These are phyloP conservation scores for Lactarius psammicola DNA, from an alignment of 768 basidiomycete genomes.

Conservation along the genomic window DNA sequence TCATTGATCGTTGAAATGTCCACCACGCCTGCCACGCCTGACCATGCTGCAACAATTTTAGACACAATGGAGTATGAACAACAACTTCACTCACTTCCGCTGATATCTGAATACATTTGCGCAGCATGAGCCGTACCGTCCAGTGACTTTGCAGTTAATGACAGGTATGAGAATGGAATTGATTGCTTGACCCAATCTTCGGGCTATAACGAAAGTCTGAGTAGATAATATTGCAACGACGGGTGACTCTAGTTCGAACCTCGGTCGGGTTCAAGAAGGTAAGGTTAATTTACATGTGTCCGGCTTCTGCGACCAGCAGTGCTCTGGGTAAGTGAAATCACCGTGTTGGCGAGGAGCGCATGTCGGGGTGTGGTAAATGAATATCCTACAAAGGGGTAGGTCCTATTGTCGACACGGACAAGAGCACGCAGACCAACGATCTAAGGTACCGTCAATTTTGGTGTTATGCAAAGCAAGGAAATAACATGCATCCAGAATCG, in stretches of 20 bases:
- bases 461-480: neutral
- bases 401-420: conserved; percentile 18
- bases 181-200: conserved; percentile 40
- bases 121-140: conserved; percentile 38
- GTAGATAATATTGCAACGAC: neutral
- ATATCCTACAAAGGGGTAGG: conserved; percentile 27
- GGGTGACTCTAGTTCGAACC: conserved; percentile 26
- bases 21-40: too few relatives aligned
- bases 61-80: neutral
- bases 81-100: conserved; percentile 33
- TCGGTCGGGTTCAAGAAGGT: conserved; percentile 43
- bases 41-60: neutral
- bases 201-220: conserved; percentile 30
- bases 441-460: neutral
- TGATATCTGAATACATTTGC: conserved; percentile 42
- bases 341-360: conserved; percentile 28
- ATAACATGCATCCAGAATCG: neutral
- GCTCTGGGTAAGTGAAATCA: conserved; percentile 39
- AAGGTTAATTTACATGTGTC: conserved; percentile 38
- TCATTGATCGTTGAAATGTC: too few relatives aligned
- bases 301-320: conserved; percentile 36
- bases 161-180: conserved; percentile 42
- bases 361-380: neutral
- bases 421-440: conserved; percentile 12
- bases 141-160: conserved; percentile 33